A percentile compares a stretch with the other conserved stretches of the same genome.
Evolutionary conservation across 495 filamentous ascomycete genomes (phyloP).

Genomic region (Parathielavia hyrcaniae): DNA sequence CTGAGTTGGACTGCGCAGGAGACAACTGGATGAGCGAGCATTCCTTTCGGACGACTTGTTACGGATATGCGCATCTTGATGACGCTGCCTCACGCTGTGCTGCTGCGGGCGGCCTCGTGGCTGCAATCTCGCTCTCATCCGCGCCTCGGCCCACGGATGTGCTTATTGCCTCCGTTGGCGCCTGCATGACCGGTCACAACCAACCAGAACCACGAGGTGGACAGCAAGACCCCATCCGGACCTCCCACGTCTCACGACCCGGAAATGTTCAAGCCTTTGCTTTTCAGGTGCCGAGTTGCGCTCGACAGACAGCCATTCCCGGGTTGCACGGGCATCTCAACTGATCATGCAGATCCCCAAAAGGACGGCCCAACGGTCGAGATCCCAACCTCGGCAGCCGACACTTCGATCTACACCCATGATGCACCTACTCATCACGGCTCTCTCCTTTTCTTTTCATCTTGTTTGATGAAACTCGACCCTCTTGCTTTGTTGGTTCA

Average conservation of each 20-base stretch:
- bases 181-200: slow-evolving; percentile 23
- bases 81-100: neutral
- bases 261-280: slow-evolving; percentile 7
- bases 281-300: slow-evolving; percentile 3
- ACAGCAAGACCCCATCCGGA: neutral
- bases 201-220: slow-evolving; percentile 24
- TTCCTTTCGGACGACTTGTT: too few relatives aligned
- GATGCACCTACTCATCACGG: neutral
- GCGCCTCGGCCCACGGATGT: neutral
- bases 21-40: neutral
- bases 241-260: neutral
- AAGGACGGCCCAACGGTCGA: slow-evolving; percentile 6
- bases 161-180: slow-evolving; percentile 16
- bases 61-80: too few relatives aligned
- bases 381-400: neutral
- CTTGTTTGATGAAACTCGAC: neutral
- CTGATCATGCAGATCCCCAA: slow-evolving; percentile 15
- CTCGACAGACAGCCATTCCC: slow-evolving; percentile 7
- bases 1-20: too few relatives aligned
- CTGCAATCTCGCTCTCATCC: neutral
- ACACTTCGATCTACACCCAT: neutral
- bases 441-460: neutral
- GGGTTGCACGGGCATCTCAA: neutral
- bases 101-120: neutral
- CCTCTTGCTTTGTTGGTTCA: neutral